Percentiles rank a stretch among this genome's conserved stretches.
Conservation (phyloP, 2,329 filamentous ascomycete genomes). For the Passalora sequoiae region DNA sequence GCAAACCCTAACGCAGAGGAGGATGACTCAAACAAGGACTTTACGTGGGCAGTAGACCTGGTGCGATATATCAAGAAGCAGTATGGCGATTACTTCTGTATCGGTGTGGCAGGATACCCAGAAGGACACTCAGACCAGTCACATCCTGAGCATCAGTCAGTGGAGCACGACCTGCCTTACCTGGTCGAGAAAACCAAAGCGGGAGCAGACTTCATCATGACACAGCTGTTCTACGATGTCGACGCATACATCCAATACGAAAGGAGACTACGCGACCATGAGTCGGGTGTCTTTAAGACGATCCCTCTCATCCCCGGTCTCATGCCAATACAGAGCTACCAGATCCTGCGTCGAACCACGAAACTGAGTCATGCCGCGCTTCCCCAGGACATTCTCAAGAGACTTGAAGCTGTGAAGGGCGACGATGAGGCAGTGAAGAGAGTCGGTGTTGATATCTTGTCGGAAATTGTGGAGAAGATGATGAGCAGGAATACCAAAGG, state of each 20-base stretch:
- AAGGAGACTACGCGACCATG: conserved; percentile 66
- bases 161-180: conserved; percentile 69
- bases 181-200: conserved; percentile 85
- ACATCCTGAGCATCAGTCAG: conserved; percentile 70
- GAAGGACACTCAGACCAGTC: conserved; percentile 92
- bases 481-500: conserved; percentile 56
- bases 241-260: conserved; percentile 79
- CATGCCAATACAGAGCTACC: conserved; percentile 97
- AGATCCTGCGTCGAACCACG: conserved; percentile 87
- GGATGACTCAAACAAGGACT: conserved; percentile 65
- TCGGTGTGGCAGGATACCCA: conserved; percentile 90
- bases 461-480: conserved; percentile 76
- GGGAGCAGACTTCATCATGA: conserved; percentile 97
- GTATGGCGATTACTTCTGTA: conserved; percentile 91
- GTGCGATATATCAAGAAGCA: conserved; percentile 81
- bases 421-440: conserved; percentile 78
- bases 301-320: conserved; percentile 90
- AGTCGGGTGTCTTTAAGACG: conserved; percentile 76
- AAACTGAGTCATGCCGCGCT: conserved; percentile 89
- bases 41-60: conserved; percentile 82
- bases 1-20: conserved; percentile 53
- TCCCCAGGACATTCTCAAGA: conserved; percentile 63
- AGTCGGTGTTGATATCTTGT: conserved; percentile 74
- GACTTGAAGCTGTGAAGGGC: conserved; percentile 66
- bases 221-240: conserved; percentile 91